Evolutionary conservation across 2,329 filamentous ascomycete genomes (phyloP), one percentile per base, ranked within the genome.

Genomic region (Xylaria sp.): DNA sequence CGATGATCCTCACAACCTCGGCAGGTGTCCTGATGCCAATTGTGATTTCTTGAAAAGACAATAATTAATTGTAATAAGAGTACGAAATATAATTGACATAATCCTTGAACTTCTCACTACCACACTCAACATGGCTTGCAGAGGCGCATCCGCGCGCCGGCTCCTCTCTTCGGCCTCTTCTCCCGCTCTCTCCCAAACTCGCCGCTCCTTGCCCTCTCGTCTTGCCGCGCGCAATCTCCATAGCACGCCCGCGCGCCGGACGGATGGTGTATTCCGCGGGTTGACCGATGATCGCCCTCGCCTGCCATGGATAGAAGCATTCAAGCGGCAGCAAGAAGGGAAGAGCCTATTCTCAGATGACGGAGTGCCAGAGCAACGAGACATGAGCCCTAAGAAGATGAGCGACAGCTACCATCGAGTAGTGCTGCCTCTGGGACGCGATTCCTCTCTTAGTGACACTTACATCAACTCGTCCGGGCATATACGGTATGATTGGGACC

Each of bases 381-480:
- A 87, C 67, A 69, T 89, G 64, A 78, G 77, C 9, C 86, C 87
- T 1, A 88, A 85, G 73, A 84, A 79, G 71, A 90, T 90, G 87
- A 80, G 79, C 23, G 86, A 91, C 69, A 89, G 85, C 73, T 88
- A 86, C 70, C 85, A 88, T 69, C 82, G 82, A 58, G 83, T 89
- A 51, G 83, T 89, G 66, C 76, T 91, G 34, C 88, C 88, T 5
- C 77, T 92, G 8, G 87, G 84, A 4, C 86, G 84, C 68, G 89
- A 92, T 69, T 87, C 88, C 55, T 92, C 87, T 87, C 76, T 92
- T 10, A 80, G 89, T 9, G 89, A 92, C 70, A 88, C 86, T 0
- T 92, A 92, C 69, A 83, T 91, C 68, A 92, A 92, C 73, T 82
- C 88, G 0, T 85, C 84, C 0, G 89, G 89, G 0, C 87, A 91